Percentiles rank a stretch among this genome's conserved stretches.
Evolutionary conservation across 2,329 filamentous ascomycete genomes (phyloP).

Genomic region (Hypoxylon sp.): DNA sequence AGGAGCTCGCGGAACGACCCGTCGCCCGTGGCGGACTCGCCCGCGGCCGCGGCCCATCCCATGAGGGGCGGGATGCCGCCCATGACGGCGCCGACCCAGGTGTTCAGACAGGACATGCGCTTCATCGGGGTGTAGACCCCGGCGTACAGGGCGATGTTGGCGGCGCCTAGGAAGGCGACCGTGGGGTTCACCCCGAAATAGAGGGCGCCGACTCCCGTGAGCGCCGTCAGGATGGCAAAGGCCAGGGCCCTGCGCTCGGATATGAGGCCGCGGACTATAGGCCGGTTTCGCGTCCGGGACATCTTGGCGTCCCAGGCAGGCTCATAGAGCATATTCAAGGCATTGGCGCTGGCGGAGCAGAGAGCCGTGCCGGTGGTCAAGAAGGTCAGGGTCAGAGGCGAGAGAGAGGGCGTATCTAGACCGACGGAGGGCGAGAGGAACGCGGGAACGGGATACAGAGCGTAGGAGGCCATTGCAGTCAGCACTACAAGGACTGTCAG

Average conservation of each 20-base stretch:
- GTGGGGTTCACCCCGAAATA: conserved; percentile 95
- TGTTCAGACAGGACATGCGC: conserved; percentile 84
- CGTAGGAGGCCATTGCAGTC: conserved; percentile 89
- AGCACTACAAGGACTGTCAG: conserved; percentile 91
- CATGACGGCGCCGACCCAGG: conserved; percentile 92
- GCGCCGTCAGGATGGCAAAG: conserved; percentile 80
- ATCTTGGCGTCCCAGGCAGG: conserved; percentile 89
- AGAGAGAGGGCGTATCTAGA: conserved; percentile 78
- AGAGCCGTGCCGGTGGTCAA: conserved; percentile 88
- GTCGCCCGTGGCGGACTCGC: conserved; percentile 79
- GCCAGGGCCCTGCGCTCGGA: conserved; percentile 73
- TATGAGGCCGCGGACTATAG: conserved; percentile 83
- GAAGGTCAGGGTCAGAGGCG: conserved; percentile 89
- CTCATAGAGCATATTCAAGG: conserved; percentile 97
- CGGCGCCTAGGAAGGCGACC: conserved; percentile 81
- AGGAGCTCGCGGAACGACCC: conserved; percentile 82
- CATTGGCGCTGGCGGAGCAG: conserved; percentile 89
- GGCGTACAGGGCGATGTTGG: conserved; percentile 90
- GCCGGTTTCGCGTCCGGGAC: conserved; percentile 89
- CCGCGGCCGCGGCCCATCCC: conserved; percentile 96
- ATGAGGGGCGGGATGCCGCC: conserved; percentile 95
- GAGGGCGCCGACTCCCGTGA: conserved; percentile 73
- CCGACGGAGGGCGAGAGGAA: conserved; percentile 74
- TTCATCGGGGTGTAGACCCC: conserved; percentile 94
- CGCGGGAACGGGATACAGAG: conserved; percentile 89